Base-by-base conservation (phyloP, 345 rosid genomes). In the Heritiera littoralis region DNA sequence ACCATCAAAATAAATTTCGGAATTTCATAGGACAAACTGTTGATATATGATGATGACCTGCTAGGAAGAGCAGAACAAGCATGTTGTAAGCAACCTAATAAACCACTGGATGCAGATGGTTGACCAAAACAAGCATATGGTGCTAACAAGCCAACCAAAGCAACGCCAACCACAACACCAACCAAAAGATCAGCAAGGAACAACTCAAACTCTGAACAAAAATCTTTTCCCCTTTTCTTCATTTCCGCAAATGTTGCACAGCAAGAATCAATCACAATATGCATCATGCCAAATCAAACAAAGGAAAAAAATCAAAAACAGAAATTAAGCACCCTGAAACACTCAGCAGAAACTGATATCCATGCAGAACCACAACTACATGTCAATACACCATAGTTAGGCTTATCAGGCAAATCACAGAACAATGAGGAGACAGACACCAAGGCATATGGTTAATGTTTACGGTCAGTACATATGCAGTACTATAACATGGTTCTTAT, bases 201-300 rank as follows among this genome's bases (percentile, higher is more conserved):
- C 86, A 95, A 82, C 85, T 95, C 97, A 87, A 95, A 93, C 86
- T 95, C 99, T 12, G 94, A 80, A 98, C 99, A 95, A 84, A 95
- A 95, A 80, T 95, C 89, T 59, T 95, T 87, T 38, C 98, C 99
- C 83, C 98, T 93, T 88, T 91, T 95, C 82, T 93, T 90, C 41
- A 89, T 86, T 89, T 95, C 98, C 18, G 98, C 99, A 78, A 93
- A 91, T 12, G 98, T 95, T 72, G 99, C 92, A 82, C 99, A 95
- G 77, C 94, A 89, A 55, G 97, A 90, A 81, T 95, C 99, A 66
- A 95, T 95, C 23, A 91, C 94, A 79, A 95, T 41, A 97, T 95
- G 94, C 85, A 81, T 66, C 65, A 80, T 15, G 45, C 52, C 67
- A 80, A 58, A 32, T 66, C 58, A 58, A 35, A 45, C 4, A 65